These are phyloP conservation scores for Microdochium trichocladiopsis DNA, from an alignment of 2,329 filamentous ascomycete genomes.

Conservation along the genomic window DNA sequence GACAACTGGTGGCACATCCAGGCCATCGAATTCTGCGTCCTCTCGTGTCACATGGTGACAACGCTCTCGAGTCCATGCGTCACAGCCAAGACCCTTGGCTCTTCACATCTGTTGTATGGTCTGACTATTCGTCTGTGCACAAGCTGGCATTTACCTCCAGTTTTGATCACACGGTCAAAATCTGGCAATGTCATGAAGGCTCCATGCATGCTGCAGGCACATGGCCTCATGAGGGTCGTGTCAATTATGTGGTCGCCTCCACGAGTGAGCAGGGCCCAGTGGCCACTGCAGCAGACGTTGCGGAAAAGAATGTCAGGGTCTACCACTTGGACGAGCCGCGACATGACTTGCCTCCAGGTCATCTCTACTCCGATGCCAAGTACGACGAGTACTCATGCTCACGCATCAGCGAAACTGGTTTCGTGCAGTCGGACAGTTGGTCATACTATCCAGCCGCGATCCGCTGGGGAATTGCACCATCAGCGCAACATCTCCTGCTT, in stretches of 20 bases:
- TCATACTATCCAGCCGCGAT: conserved; percentile 57
- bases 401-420: conserved; percentile 20
- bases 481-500: conserved; percentile 43
- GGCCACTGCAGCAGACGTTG: conserved; percentile 52
- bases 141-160: conserved; percentile 50
- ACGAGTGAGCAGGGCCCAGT: conserved; percentile 39
- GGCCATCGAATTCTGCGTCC: conserved; percentile 52
- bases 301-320: conserved; percentile 46
- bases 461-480: conserved; percentile 46
- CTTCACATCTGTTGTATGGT: conserved; percentile 56
- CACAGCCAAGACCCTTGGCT: conserved; percentile 55
- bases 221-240: conserved; percentile 50
- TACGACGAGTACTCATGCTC: conserved; percentile 35
- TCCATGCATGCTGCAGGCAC: conserved; percentile 38
- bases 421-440: conserved; percentile 40
- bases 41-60: conserved; percentile 43
- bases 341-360: conserved; percentile 1
- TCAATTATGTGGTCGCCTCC: conserved; percentile 56
- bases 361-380: conserved; percentile 17
- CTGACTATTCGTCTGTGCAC: conserved; percentile 41
- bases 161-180: conserved; percentile 55
- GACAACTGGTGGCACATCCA: conserved; percentile 41
- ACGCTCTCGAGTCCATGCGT: conserved; percentile 48
- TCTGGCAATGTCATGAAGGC: conserved; percentile 41
- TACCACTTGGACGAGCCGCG: conserved; percentile 32